These are phyloP conservation scores for Xylariaceae sp. DNA, from an alignment of 2,329 filamentous ascomycete genomes.

Conservation along the genomic window DNA sequence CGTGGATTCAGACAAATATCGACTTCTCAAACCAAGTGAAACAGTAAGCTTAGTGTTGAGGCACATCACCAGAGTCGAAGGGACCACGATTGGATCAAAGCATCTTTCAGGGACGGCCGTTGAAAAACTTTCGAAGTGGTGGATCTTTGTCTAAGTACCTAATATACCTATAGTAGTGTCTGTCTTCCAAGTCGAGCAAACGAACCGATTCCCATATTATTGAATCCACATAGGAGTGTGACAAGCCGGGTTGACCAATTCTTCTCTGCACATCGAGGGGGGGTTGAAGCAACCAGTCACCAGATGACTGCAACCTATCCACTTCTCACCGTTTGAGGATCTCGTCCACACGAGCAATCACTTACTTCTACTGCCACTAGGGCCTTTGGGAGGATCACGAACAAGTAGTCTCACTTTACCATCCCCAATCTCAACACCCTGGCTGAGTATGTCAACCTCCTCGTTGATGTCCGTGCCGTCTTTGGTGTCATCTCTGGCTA, in stretches of 20 bases:
- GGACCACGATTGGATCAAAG: background rate
- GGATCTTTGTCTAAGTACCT: background rate
- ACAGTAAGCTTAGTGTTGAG: too few species aligned
- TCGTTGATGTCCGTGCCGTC: constrained; percentile 37
- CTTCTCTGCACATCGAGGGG: background rate
- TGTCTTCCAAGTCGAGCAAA: background rate
- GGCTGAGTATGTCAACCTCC: constrained; percentile 54
- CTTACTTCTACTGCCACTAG: constrained; percentile 44
- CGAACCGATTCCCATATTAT: background rate
- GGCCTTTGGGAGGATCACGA: constrained; percentile 54
- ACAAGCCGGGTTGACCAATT: background rate
- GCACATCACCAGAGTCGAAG: background rate
- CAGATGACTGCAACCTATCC: constrained; percentile 1
- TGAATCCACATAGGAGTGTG: background rate
- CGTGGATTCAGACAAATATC: too few species aligned
- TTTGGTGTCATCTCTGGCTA: constrained; percentile 43
- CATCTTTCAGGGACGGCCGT: background rate
- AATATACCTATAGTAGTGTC: background rate
- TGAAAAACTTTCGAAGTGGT: background rate
- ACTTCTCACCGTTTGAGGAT: constrained; percentile 4
- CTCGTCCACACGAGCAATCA: constrained; percentile 23
- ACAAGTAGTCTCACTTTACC: constrained; percentile 62
- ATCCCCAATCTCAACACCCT: constrained; percentile 63
- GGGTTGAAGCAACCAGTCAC: background rate
- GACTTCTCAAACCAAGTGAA: too few species aligned